Conservation (phyloP, 352 stramenopile genomes). For the Saprolegnia diclina region DNA sequence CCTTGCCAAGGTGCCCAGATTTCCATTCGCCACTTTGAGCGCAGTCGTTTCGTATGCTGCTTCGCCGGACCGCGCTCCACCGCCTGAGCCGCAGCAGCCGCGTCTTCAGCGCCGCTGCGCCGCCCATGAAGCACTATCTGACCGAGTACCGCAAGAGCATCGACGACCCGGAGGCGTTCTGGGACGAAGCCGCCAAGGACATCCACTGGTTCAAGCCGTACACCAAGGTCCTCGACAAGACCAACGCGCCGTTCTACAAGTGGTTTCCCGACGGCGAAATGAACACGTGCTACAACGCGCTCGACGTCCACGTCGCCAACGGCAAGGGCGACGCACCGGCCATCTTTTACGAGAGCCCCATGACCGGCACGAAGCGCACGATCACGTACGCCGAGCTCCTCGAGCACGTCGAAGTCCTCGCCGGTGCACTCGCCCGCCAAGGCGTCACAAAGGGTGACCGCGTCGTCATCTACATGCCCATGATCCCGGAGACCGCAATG, state of each 20-base stretch:
- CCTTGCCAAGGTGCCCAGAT: no score
- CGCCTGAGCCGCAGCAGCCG: neutral
- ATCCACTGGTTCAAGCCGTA: constrained; percentile 52
- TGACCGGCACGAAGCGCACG: constrained; percentile 50
- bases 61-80: no score
- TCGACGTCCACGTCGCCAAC: constrained; percentile 53
- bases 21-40: no score
- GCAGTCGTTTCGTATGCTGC: no score
- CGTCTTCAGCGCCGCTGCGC: neutral
- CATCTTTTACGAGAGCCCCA: constrained; percentile 53
- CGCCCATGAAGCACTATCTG: constrained; percentile 35
- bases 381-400: constrained; percentile 74
- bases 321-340: constrained; percentile 48
- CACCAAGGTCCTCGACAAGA: constrained; percentile 35
- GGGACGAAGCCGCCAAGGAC: constrained; percentile 45
- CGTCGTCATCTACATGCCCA: constrained; percentile 98
- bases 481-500: constrained; percentile 97
- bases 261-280: constrained; percentile 60
- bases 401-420: constrained; percentile 59
- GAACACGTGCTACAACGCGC: constrained; percentile 63
- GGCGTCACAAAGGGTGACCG: constrained; percentile 89
- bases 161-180: constrained; percentile 43
- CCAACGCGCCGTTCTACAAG: constrained; percentile 25
- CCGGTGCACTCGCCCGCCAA: constrained; percentile 47
- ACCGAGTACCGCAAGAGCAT: constrained; percentile 42